Evolutionary conservation across 2,329 filamentous ascomycete genomes (phyloP).

Genomic region (Epichloe festucae): DNA sequence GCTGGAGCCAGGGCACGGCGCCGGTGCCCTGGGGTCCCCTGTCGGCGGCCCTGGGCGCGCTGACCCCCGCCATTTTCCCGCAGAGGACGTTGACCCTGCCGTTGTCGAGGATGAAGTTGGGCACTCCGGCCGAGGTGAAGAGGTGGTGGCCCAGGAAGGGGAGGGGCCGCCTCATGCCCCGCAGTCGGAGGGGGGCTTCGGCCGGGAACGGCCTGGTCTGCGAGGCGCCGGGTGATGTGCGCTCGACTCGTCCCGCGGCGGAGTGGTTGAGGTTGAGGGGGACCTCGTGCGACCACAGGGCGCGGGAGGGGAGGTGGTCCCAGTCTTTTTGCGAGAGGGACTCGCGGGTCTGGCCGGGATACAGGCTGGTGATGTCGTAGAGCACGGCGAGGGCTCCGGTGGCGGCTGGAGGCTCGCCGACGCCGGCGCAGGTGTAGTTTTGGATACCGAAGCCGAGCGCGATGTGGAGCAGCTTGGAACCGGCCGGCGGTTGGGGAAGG

Average conservation of each 20-base stretch:
- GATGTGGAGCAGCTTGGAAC: slow-evolving; percentile 37
- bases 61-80: slow-evolving; percentile 35
- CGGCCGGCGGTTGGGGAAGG: slow-evolving; percentile 28
- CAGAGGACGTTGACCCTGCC: slow-evolving; percentile 26
- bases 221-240: slow-evolving; percentile 27
- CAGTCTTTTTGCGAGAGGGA: slow-evolving; percentile 28
- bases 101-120: slow-evolving; percentile 45
- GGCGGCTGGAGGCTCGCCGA: slow-evolving; percentile 22
- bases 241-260: slow-evolving; percentile 14
- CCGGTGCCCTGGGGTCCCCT: slow-evolving; percentile 33
- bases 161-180: slow-evolving; percentile 14
- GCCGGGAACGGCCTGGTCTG: slow-evolving; percentile 31
- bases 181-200: slow-evolving; percentile 26
- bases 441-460: slow-evolving; percentile 52
- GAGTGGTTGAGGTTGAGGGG: slow-evolving; percentile 34
- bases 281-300: slow-evolving; percentile 27
- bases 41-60: slow-evolving; percentile 38
- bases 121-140: slow-evolving; percentile 42
- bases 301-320: slow-evolving; percentile 24
- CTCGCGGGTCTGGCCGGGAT: slow-evolving; percentile 27
- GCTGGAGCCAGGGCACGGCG: slow-evolving; percentile 42
- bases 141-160: slow-evolving; percentile 50
- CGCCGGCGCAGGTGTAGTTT: slow-evolving; percentile 50
- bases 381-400: slow-evolving; percentile 46
- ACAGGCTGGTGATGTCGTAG: slow-evolving; percentile 42